phyloP scores from a whole-genome alignment of 768 basidiomycete species.

The Ramaria sp. region DNA sequence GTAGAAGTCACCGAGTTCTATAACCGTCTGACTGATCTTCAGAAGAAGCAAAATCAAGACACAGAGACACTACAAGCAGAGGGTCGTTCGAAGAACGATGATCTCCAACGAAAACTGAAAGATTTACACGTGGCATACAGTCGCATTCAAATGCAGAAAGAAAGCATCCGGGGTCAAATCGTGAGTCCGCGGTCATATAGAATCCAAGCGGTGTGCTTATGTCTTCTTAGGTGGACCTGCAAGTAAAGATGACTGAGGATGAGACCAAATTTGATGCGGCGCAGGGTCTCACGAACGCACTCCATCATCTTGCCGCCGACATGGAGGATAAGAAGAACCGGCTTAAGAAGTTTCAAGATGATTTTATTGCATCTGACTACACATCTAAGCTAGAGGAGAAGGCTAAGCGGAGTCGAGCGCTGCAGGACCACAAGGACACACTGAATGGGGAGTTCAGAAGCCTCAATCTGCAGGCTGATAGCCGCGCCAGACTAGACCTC shows the following conservation, averaged over 20 bases:
- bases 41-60: slow-evolving; percentile 49
- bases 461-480: slow-evolving; percentile 70
- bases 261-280: slow-evolving; percentile 50
- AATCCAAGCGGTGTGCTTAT: background rate
- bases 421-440: slow-evolving; percentile 62
- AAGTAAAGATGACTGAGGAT: slow-evolving; percentile 33
- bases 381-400: slow-evolving; percentile 54
- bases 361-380: slow-evolving; percentile 50
- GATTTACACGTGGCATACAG: slow-evolving; percentile 47
- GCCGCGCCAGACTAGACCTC: slow-evolving; percentile 67
- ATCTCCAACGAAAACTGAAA: slow-evolving; percentile 50
- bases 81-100: slow-evolving; percentile 43
- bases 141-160: slow-evolving; percentile 41
- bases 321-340: slow-evolving; percentile 60
- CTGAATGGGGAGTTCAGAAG: slow-evolving; percentile 61
- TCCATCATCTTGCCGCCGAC: slow-evolving; percentile 45
- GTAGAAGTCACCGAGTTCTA: slow-evolving; percentile 68
- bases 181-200: slow-evolving; percentile 25
- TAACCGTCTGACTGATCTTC: slow-evolving; percentile 49
- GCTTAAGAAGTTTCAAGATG: slow-evolving; percentile 46
- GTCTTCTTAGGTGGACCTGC: slow-evolving; percentile 4
- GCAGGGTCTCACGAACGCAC: slow-evolving; percentile 41
- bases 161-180: slow-evolving; percentile 43
- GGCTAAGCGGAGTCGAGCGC: slow-evolving; percentile 35
- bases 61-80: slow-evolving; percentile 69